Base-by-base conservation (phyloP, 106 monocot genomes). In the Vanilla planifolia region DNA sequence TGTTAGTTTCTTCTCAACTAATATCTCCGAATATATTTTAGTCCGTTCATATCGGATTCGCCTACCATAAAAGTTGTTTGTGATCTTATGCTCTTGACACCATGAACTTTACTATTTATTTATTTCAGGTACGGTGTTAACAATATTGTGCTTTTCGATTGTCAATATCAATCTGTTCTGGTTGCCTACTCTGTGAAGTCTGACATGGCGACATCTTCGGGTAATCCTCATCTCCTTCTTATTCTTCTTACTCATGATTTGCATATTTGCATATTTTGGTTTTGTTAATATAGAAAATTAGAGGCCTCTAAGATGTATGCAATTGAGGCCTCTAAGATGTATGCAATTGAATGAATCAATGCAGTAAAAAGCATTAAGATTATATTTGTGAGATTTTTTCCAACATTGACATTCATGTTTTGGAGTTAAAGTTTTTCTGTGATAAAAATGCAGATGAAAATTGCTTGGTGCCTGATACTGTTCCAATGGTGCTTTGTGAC, bases 141-240 rank as follows among this genome's bases (percentile, higher is more conserved):
- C n/a, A n/a, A n/a, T n/a, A n/a, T n/a, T n/a, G n/a, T n/a, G n/a
- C n/a, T n/a, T n/a, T n/a, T n/a, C n/a, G n/a, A n/a, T 52, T 30
- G 52, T 4, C 19, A 29, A 48, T 13, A 9, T 51, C 22, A 51
- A 26, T 51, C 14, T 26, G 27, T 11, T 51, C 51, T 27, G 27
- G 25, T 51, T 27, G 11, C 19, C 27, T 10, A 25, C 27, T 26
- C 26, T 19, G 15, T 28, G 28, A 26, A 51, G 11, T 6, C 15
- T 8, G 26, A 22, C 53, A 53, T 53, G 53, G 53, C 53, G 8
- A 53, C 53, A 53, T 32, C 53, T 30, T 53, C 53, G 14, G 53
- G 53, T 53, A 53, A 53, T n/a, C n/a, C n/a, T n/a, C n/a, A 30
- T 53, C n/a, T 53, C 28, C 9, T 5, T 30, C 19, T 50, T 50